Evolutionary conservation across 169 alveolate genomes (phyloP), one percentile per base, ranked within the genome.

Genomic region (Cryptosporidium baileyi): DNA sequence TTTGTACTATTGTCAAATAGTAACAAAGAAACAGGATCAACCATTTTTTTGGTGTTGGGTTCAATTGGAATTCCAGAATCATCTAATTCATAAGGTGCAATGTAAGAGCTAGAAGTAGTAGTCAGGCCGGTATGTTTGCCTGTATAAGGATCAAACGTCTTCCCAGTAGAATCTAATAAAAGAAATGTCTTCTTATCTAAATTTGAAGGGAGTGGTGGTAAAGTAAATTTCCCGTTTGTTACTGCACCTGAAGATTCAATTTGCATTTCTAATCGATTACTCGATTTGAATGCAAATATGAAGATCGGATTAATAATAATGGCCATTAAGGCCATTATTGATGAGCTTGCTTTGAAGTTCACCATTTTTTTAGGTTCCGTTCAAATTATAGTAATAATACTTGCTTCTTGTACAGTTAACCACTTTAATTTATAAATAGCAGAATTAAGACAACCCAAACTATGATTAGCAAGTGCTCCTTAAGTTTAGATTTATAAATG

Each of bases 181-280:
- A 63, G 26, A 51, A 63, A 63, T 28, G 61, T 63, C 19, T 11
- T 44, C 15, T 41, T 45, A 43, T 63, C 80, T 9, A 63, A 19
- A 63, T 45, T 44, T 44, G 80, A 43, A 44, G 80, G 80, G 13
- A 63, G 36, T 28, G 80, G 22, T 15, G 28, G 79, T 9, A 22
- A 15, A 17, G 17, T 51, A 38, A 61, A 7, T 36, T 7, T 38
- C 17, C 41, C 57, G 26, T 61, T 61, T 34, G 32, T 24, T 26
- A 63, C 61, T 63, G 61, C 60, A 26, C 80, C 80, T 43, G 61
- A 45, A 26, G 80, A 41, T 13, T 63, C 80, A 44, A 63, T 45
- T 45, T 34, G 26, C 80, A 63, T 63, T 43, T 63, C 61, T n/a
- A 63, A 24, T 45, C 40, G 34, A 43, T 63, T 63, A 19, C 80